A percentile compares a stretch with the other conserved stretches of the same genome.
These are phyloP conservation scores for Auriscalpium microsporum DNA, from an alignment of 768 basidiomycete genomes.

Conservation along the genomic window DNA sequence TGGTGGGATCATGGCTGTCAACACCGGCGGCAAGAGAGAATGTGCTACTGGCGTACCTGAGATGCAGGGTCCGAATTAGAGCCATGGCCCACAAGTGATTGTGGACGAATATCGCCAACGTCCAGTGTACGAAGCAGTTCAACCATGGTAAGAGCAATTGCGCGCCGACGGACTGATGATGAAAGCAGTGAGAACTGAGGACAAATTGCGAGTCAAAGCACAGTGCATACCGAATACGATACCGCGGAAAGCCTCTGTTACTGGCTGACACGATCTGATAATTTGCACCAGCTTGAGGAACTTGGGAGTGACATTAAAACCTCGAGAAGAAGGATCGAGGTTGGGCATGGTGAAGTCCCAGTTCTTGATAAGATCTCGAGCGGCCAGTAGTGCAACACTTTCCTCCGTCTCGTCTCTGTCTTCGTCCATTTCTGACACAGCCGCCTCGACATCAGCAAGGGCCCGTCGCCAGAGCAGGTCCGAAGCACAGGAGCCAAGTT, in stretches of 20 bases:
- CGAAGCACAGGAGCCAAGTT: constrained; percentile 61
- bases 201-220: neutral
- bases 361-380: constrained; percentile 40
- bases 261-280: constrained; percentile 43
- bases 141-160: constrained; percentile 47
- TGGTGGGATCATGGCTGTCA: no score
- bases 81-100: constrained; percentile 34
- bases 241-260: constrained; percentile 54
- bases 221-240: constrained; percentile 49
- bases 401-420: constrained; percentile 29
- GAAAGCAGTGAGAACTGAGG: constrained; percentile 3
- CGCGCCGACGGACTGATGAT: constrained; percentile 40
- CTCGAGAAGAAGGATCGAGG: constrained; percentile 42
- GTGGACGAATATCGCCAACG: constrained; percentile 47
- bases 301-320: constrained; percentile 65
- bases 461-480: constrained; percentile 63
- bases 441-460: constrained; percentile 31
- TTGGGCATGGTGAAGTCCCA: constrained; percentile 63
- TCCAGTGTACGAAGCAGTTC: constrained; percentile 53
- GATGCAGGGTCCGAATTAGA: constrained; percentile 24
- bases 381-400: constrained; percentile 13
- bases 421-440: constrained; percentile 15
- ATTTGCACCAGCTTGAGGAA: constrained; percentile 52
- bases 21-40: no score
- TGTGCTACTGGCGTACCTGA: constrained; percentile 18